Percentiles rank a stretch among this genome's conserved stretches.
Conservation (phyloP, 2,329 filamentous ascomycete species). For the Monosporascus sp. region DNA sequence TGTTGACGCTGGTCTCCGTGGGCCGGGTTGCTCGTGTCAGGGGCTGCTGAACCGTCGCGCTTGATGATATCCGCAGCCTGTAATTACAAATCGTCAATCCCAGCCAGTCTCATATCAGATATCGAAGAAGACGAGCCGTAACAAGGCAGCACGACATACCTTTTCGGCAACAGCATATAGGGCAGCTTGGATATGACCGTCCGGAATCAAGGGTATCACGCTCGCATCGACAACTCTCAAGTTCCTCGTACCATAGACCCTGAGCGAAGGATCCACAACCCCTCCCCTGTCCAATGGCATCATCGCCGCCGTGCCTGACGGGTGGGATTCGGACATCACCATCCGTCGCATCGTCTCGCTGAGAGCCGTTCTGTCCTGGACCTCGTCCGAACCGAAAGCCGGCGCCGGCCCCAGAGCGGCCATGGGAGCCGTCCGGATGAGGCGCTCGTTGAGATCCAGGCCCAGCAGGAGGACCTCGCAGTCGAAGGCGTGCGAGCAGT, state of each 20-base stretch:
- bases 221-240: conserved; percentile 40
- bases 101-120: background rate
- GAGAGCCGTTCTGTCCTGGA: conserved; percentile 17
- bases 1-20: background rate
- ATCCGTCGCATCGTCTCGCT: conserved; percentile 13
- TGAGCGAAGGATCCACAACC: conserved; percentile 35
- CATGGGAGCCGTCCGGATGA: conserved; percentile 20
- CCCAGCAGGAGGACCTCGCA: conserved; percentile 21
- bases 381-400: conserved; percentile 14
- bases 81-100: conserved; percentile 5
- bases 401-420: conserved; percentile 14
- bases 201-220: conserved; percentile 37
- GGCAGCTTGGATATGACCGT: conserved; percentile 26
- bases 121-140: background rate
- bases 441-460: conserved; percentile 18
- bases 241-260: conserved; percentile 38
- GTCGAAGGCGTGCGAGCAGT: conserved; percentile 38
- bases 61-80: conserved; percentile 43
- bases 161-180: conserved; percentile 30
- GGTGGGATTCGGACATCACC: conserved; percentile 38
- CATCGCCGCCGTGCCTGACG: conserved; percentile 38
- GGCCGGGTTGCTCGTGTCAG: background rate
- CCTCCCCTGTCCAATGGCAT: conserved; percentile 36
- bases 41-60: conserved; percentile 8
- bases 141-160: conserved; percentile 19